Evolutionary conservation across 169 alveolate genomes (phyloP).

Genomic region (Eimeria zaria): DNA sequence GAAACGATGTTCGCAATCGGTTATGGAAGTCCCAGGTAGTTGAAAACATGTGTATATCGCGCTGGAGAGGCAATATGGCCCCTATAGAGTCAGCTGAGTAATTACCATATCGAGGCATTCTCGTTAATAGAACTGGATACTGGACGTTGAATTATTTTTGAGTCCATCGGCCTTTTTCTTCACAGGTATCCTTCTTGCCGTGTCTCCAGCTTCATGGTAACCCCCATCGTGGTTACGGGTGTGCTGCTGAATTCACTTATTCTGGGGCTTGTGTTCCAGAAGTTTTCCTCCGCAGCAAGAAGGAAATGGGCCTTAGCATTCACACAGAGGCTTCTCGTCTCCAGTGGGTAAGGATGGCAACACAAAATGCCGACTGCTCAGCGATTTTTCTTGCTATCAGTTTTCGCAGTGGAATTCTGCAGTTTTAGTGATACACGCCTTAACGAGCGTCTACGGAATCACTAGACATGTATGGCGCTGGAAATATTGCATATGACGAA

Average conservation of each 20-base stretch:
- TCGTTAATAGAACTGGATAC: neutral
- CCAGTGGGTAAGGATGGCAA: slow-evolving; percentile 53
- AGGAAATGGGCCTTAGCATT: slow-evolving; percentile 88
- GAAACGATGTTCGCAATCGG: slow-evolving; percentile 90
- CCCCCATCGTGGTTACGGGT: slow-evolving; percentile 86
- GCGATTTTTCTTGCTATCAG: neutral
- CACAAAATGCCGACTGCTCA: neutral
- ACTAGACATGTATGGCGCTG: neutral
- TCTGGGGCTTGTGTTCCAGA: slow-evolving; percentile 88
- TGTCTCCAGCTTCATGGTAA: slow-evolving; percentile 83
- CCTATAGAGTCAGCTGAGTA: neutral
- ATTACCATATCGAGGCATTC: neutral
- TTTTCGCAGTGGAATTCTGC: neutral
- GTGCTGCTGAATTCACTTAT: slow-evolving; percentile 86
- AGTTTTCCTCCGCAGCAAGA: slow-evolving; percentile 87
- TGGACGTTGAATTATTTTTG: neutral
- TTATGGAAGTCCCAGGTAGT: slow-evolving; percentile 88
- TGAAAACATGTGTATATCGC: neutral
- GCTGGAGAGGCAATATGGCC: neutral
- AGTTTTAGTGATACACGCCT: neutral
- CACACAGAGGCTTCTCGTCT: slow-evolving; percentile 71
- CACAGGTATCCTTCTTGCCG: slow-evolving; percentile 86
- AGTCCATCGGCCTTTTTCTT: neutral
- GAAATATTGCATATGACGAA: neutral
- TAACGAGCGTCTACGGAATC: neutral